Conservation (phyloP, 106 monocot species). For the Allium sativum region DNA sequence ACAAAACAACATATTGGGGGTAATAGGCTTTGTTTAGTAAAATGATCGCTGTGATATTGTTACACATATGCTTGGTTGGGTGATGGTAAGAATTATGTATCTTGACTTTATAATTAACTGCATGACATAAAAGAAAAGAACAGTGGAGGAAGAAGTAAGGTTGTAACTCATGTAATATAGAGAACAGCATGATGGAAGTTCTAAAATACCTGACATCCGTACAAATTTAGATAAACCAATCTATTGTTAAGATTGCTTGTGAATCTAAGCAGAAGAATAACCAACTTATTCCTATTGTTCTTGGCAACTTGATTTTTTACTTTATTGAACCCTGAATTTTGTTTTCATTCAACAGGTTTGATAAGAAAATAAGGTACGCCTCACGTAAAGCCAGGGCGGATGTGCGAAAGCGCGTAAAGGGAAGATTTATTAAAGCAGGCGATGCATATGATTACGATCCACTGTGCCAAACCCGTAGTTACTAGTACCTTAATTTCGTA, state of each 20-base stretch:
- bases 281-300: not conserved
- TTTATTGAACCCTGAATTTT: not conserved
- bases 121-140: too few species aligned
- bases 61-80: too few species aligned
- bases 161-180: too few species aligned
- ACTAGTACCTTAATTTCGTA: slow-evolving; percentile 1
- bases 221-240: too few species aligned
- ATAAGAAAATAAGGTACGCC: slow-evolving; percentile 90
- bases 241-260: not conserved
- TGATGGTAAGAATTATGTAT: too few species aligned
- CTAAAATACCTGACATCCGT: too few species aligned
- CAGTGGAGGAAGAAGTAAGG: too few species aligned
- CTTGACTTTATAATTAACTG: too few species aligned
- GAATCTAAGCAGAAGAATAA: not conserved
- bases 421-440: slow-evolving; percentile 79
- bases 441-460: slow-evolving; percentile 94
- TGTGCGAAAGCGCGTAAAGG: slow-evolving; percentile 77
- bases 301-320: not conserved
- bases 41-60: too few species aligned
- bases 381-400: slow-evolving; percentile 88
- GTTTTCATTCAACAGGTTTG: slow-evolving; percentile 49
- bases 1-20: too few species aligned
- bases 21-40: too few species aligned
- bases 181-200: too few species aligned
- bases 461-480: slow-evolving; percentile 59